Evolutionary conservation across 331 rosid genomes (phyloP), one percentile per base, ranked within the genome.

Genomic region (Prunus yedoensis): DNA sequence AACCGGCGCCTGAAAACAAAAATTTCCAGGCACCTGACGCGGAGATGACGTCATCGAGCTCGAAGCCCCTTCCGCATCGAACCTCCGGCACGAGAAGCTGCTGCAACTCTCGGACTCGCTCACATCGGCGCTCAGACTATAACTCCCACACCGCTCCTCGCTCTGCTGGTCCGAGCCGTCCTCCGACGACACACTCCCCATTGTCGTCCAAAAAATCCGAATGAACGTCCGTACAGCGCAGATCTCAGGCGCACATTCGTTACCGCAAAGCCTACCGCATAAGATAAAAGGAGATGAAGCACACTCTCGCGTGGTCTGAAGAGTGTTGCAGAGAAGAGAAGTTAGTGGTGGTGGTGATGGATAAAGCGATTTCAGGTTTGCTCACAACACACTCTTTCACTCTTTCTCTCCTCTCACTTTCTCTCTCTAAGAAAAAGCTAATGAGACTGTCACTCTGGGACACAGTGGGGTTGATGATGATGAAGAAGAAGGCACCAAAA

Each of bases 21-120:
- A 89, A 41, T 79, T 82, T 0, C 80, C 74, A 17, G 80, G 62
- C 1, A 58, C 38, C 0, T 87, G 97, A 3, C 74, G 87, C 0
- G 98, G 96, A 3, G 98, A 88, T 0, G 95, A 86, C 23, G 91
- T 80, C 71, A 93, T 86, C 0, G 98, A 89, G 69, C 88, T 88
- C 1, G 97, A 91, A 38, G 96, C 96, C 2, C 96, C 93, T 53
- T 89, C 96, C 0, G 84, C 91, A 23, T 85, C 92, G 52, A 88
- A 91, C 41, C 92, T 89, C 32, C 96, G 89, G n/a, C 87, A 81
- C 2, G 89, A 89, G 85, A 93, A 91, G 82, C 97, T 91, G 59
- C 96, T 86, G 61, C 87, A 89, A 43, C 98, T 93, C 81, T 89
- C 98, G 0, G 98, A 93, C 87, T 93, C 98, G 65, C 98, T 93